phyloP scores from a whole-genome alignment of 768 basidiomycete species.

The Cantharellus anzutake region DNA sequence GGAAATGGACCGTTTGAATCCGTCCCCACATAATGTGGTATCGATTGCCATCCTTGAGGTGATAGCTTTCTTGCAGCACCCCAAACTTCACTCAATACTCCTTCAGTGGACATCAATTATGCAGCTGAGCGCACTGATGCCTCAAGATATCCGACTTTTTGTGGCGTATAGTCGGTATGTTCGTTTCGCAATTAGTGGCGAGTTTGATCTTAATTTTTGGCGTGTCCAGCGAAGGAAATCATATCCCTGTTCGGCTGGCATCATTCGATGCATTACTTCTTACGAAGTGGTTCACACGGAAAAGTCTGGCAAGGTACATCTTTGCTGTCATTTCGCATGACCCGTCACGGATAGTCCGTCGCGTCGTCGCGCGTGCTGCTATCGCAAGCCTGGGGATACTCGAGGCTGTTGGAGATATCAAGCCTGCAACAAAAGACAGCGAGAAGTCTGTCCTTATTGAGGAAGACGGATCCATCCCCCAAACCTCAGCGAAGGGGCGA shows the following conservation, averaged over 20 bases:
- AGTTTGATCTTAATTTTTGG: neutral
- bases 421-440: constrained; percentile 46
- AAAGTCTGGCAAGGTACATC: constrained; percentile 65
- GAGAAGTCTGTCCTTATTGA: constrained; percentile 60
- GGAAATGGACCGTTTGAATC: constrained; percentile 87
- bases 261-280: constrained; percentile 82
- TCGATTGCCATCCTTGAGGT: constrained; percentile 86
- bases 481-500: constrained; percentile 50
- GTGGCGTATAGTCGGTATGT: constrained; percentile 76
- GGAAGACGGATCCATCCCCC: constrained; percentile 59
- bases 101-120: constrained; percentile 65
- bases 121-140: constrained; percentile 55
- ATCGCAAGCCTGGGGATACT: constrained; percentile 75
- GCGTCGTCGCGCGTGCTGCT: constrained; percentile 72
- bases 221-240: constrained; percentile 67
- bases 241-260: constrained; percentile 72
- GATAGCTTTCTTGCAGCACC: constrained; percentile 11
- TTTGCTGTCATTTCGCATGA: constrained; percentile 76
- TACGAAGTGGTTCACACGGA: constrained; percentile 70
- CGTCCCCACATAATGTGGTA: constrained; percentile 85
- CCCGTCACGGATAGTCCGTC: constrained; percentile 58
- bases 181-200: neutral
- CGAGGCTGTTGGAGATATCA: constrained; percentile 83
- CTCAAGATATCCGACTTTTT: constrained; percentile 58
- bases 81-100: constrained; percentile 9